A percentile compares a stretch with the other conserved stretches of the same genome.
These are phyloP conservation scores for Pinus albicaulis DNA, from an alignment of 75 land plant genomes.

Conservation along the genomic window DNA sequence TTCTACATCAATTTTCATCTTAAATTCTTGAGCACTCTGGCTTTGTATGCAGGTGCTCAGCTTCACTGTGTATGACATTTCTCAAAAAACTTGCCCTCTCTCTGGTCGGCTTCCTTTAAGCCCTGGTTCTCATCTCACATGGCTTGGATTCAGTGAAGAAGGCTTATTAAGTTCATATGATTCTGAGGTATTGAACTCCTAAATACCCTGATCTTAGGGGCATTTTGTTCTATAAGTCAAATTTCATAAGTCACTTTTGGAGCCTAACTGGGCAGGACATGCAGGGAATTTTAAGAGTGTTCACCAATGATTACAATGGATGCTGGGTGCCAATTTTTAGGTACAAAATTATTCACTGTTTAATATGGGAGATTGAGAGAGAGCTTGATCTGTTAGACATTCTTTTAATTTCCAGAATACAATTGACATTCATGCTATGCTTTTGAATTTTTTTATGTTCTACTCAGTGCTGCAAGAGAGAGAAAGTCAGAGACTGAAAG, in stretches of 20 bases:
- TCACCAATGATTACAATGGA: constrained; percentile 62
- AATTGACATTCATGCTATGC: not conserved
- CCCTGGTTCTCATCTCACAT: constrained; percentile 73
- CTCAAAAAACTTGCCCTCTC: constrained; percentile 32
- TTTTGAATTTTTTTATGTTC: not conserved
- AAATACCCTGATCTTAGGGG: not conserved
- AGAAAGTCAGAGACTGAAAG: constrained; percentile 63
- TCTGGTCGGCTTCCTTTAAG: constrained; percentile 76
- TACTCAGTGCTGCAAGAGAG: constrained; percentile 62
- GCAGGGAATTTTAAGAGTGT: constrained; percentile 83
- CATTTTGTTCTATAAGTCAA: not conserved
- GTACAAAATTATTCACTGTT: constrained; percentile 21
- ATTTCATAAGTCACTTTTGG: not conserved
- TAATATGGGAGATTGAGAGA: not conserved
- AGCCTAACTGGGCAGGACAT: not conserved
- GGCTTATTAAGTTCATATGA: constrained; percentile 85
- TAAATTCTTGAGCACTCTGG: not conserved
- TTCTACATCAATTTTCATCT: not conserved
- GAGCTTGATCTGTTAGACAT: not conserved
- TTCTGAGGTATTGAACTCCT: constrained; percentile 60
- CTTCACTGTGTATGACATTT: constrained; percentile 58
- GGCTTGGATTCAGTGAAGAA: constrained; percentile 97
- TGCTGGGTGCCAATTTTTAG: constrained; percentile 96
- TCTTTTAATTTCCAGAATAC: not conserved
- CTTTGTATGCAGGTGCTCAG: constrained; percentile 58